A percentile compares a stretch with the other conserved stretches of the same genome.
Conservation (phyloP, 495 filamentous ascomycete species). For the Aspergillus steynii region DNA sequence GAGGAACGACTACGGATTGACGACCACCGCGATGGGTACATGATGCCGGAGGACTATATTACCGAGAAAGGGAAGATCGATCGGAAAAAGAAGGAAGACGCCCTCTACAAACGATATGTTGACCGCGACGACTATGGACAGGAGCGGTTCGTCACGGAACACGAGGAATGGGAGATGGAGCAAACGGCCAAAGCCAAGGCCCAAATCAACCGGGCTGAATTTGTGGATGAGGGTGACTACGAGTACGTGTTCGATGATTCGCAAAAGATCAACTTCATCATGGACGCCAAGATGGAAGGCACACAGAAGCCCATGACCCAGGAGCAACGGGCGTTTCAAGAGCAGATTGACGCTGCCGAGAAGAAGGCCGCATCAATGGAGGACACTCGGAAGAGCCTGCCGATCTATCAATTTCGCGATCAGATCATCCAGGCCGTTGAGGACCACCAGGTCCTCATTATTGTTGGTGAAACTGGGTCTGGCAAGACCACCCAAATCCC, state of each 20-base stretch:
- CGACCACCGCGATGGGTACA: constrained; percentile 90
- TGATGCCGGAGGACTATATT: constrained; percentile 92
- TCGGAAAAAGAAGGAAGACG: constrained; percentile 85
- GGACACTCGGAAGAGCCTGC: constrained; percentile 86
- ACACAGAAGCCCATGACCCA: constrained; percentile 66
- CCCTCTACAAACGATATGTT: constrained; percentile 86
- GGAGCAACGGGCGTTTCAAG: constrained; percentile 76
- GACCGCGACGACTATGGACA: constrained; percentile 85
- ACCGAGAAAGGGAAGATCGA: constrained; percentile 91
- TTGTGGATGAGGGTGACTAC: constrained; percentile 84
- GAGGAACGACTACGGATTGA: constrained; percentile 88
- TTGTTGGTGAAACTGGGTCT: constrained; percentile 85
- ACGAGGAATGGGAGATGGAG: constrained; percentile 94
- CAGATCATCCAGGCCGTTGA: constrained; percentile 74
- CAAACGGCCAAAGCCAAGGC: constrained; percentile 88
- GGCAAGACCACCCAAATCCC: constrained; percentile 91
- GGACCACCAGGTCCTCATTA: constrained; percentile 79
- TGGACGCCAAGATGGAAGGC: constrained; percentile 70
- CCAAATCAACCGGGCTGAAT: constrained; percentile 73
- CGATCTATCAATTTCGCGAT: constrained; percentile 83
- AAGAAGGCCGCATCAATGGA: constrained; percentile 82
- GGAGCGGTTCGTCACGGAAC: constrained; percentile 89
- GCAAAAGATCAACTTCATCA: constrained; percentile 82
- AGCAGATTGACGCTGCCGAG: constrained; percentile 83
- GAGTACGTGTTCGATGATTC: constrained; percentile 93